Evolutionary conservation across 192 early-diverging fungal genomes (phyloP).

Genomic region (Rhizophagus sp.): DNA sequence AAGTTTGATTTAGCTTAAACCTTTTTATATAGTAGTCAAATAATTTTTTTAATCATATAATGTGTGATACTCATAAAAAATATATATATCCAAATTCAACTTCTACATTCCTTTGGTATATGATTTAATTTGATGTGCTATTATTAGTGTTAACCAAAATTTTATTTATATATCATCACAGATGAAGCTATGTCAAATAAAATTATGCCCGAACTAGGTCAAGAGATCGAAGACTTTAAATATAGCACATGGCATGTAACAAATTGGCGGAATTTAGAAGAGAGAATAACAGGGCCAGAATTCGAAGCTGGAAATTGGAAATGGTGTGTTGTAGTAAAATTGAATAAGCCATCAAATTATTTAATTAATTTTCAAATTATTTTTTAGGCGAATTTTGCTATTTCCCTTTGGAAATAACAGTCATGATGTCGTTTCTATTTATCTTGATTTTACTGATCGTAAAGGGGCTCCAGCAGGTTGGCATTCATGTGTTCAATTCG

Average conservation of each 20-base stretch:
- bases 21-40: background rate
- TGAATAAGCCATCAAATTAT: too few relatives aligned
- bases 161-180: slow-evolving; percentile 12
- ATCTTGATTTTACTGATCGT: slow-evolving; percentile 84
- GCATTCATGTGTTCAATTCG: slow-evolving; percentile 86
- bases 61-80: too few relatives aligned
- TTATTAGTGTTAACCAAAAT: too few relatives aligned
- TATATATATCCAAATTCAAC: too few relatives aligned
- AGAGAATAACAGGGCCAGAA: slow-evolving; percentile 48
- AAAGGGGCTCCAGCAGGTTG: slow-evolving; percentile 57
- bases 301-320: slow-evolving; percentile 51
- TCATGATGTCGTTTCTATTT: slow-evolving; percentile 73
- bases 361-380: too few relatives aligned
- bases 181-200: slow-evolving; percentile 44
- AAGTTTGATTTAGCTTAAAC: background rate
- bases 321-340: slow-evolving; percentile 34
- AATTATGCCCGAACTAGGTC: slow-evolving; percentile 38
- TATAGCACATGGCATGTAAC: slow-evolving; percentile 42
- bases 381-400: slow-evolving; percentile 77
- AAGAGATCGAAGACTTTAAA: slow-evolving; percentile 43
- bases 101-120: too few relatives aligned
- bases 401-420: slow-evolving; percentile 88
- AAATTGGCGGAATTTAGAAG: slow-evolving; percentile 43
- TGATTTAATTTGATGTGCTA: too few relatives aligned
- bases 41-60: background rate